Evolutionary conservation across 441 rosid species (phyloP).

Genomic region (Populus hybrid): DNA sequence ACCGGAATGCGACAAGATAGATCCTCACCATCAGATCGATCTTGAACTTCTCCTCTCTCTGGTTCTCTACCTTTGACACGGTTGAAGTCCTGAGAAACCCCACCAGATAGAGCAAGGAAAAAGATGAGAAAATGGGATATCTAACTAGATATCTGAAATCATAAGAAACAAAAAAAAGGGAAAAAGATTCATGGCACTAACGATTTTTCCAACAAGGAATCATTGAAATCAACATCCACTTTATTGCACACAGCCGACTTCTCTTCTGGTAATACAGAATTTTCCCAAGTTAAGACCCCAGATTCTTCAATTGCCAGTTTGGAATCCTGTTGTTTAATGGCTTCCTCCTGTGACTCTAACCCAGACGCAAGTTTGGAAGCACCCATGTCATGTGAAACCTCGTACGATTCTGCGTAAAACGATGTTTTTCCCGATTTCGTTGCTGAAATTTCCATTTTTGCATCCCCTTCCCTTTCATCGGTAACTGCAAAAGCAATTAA

Average conservation of each 20-base stretch:
- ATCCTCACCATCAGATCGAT: slow-evolving; percentile 83
- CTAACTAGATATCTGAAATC: neutral
- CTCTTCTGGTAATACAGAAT: slow-evolving; percentile 17
- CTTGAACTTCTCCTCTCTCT: slow-evolving; percentile 53
- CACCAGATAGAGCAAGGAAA: neutral
- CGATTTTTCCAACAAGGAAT: slow-evolving; percentile 30
- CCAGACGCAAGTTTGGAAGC: slow-evolving; percentile 5
- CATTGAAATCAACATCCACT: slow-evolving; percentile 23
- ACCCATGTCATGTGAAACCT: slow-evolving; percentile 12
- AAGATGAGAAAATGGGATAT: neutral
- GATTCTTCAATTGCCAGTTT: slow-evolving; percentile 19
- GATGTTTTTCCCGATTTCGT: slow-evolving; percentile 7
- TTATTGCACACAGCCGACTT: slow-evolving; percentile 18
- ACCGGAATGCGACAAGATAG: slow-evolving; percentile 16
- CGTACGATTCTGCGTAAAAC: neutral
- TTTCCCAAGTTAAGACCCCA: slow-evolving; percentile 17
- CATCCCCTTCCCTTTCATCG: slow-evolving; percentile 6
- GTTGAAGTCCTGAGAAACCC: slow-evolving; percentile 32
- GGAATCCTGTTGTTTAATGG: slow-evolving; percentile 21
- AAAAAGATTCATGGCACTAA: slow-evolving; percentile 25
- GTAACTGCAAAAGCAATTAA: slow-evolving; percentile 12
- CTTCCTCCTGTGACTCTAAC: slow-evolving; percentile 19
- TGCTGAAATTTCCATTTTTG: slow-evolving; percentile 16
- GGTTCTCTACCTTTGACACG: slow-evolving; percentile 33
- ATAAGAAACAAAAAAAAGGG: neutral